Evolutionary conservation across 768 basidiomycete species (phyloP), one percentile per base, ranked within the genome.

Genomic region (Crucibulum laeve): DNA sequence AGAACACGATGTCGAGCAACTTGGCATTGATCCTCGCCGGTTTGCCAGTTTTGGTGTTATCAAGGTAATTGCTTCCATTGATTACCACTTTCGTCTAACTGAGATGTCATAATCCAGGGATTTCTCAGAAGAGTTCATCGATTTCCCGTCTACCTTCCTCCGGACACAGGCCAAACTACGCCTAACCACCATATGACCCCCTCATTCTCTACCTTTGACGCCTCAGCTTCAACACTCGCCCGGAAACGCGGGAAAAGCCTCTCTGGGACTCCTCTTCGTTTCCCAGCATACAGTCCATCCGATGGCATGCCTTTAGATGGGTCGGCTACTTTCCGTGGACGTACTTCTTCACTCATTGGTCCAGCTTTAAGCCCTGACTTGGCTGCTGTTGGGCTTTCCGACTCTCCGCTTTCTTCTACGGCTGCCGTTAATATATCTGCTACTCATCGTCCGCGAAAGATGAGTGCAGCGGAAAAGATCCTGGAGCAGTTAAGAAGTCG

Each of bases 31-130:
- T 59, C 77, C 90, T 5, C 80, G 95, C 6, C 80, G 96, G n/a
- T 96, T 99, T 62, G 82, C 91, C 14, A 93, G 88, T 48, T 99
- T 98, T 56, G 96, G 96, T 4, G 89, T 98, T 18, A 95, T 99
- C 67, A 99, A 99, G 67, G 88, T 82, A 59, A 13, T 51, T n/a
- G 15, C 26, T n/a, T 10, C 36, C n/a, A 8, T 33, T 34, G 19
- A 38, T 23, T 26, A 5, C 33, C 17, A n/a, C 15, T 14, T 28
- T 21, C 11, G 25, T 43, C 26, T 40, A 26, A 26, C 30, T 22
- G 24, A 39, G 35, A 22, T 7, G 17, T 15, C 13, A n/a, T n/a
- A n/a, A n/a, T 15, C 1, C 48, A 88, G 83, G 95, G 94, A 0
- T 98, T 98, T 60, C 72, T 99, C 13, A 84, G 91, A 10, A 75